Conservation (phyloP, 2,329 filamentous ascomycete genomes). For the Paecilomyces sp. region DNA sequence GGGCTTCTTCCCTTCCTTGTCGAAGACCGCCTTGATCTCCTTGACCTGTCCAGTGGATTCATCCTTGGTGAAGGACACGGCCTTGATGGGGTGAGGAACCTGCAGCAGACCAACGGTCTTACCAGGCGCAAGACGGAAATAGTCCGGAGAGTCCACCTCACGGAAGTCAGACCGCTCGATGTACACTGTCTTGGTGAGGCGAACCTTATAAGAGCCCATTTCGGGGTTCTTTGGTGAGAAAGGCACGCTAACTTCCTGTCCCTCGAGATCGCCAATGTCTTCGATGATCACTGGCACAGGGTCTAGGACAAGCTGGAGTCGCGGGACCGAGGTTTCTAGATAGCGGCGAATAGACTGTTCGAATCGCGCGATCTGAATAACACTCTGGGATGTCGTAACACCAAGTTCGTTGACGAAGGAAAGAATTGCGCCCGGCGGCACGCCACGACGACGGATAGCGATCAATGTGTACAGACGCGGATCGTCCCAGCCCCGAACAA, state of each 20-base stretch:
- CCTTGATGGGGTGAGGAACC: constrained; percentile 62
- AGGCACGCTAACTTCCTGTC: constrained; percentile 58
- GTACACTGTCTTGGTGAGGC: constrained; percentile 71
- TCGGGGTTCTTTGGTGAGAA: constrained; percentile 71
- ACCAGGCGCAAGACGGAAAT: constrained; percentile 69
- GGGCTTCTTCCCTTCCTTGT: constrained; percentile 58
- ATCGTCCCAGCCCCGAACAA: constrained; percentile 85
- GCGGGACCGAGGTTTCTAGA: constrained; percentile 78
- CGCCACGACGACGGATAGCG: constrained; percentile 71
- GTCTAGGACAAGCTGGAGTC: constrained; percentile 83
- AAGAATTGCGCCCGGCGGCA: constrained; percentile 81
- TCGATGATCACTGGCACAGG: constrained; percentile 78
- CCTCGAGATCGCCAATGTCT: constrained; percentile 61
- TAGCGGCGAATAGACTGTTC: constrained; percentile 80
- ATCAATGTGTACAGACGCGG: constrained; percentile 84
- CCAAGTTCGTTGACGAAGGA: constrained; percentile 88
- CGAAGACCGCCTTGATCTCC: constrained; percentile 59
- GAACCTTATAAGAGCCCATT: constrained; percentile 47
- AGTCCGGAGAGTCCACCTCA: constrained; percentile 63
- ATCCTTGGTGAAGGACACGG: constrained; percentile 62
- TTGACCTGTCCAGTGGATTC: constrained; percentile 56
- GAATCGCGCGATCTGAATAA: constrained; percentile 75
- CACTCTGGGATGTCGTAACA: constrained; percentile 72
- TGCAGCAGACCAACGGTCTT: constrained; percentile 69
- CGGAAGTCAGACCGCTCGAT: constrained; percentile 78